Conservation (phyloP, 2,329 filamentous ascomycete species). For the Fusarium coffeatum region DNA sequence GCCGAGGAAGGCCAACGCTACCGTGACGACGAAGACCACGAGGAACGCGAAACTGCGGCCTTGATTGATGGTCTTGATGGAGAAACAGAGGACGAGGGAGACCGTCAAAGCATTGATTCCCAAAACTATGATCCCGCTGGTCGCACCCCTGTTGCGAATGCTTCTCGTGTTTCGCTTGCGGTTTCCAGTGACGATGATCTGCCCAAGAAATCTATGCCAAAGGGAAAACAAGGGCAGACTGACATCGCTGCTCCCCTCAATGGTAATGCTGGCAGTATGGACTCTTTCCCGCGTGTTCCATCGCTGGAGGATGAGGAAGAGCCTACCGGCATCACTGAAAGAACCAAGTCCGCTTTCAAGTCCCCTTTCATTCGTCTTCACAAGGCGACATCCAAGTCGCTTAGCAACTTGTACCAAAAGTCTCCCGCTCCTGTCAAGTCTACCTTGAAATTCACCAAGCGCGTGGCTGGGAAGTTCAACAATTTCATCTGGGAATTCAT, state of each 20-base stretch:
- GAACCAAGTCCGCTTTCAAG: slow-evolving; percentile 50
- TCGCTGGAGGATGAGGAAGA: slow-evolving; percentile 56
- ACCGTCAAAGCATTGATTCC: slow-evolving; percentile 56
- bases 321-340: slow-evolving; percentile 54
- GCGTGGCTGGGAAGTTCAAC: slow-evolving; percentile 60
- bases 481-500: slow-evolving; percentile 89
- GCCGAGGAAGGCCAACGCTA: slow-evolving; percentile 70
- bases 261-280: slow-evolving; percentile 63
- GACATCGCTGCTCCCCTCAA: slow-evolving; percentile 45
- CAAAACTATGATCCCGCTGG: slow-evolving; percentile 66
- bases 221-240: slow-evolving; percentile 43
- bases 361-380: slow-evolving; percentile 41
- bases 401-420: slow-evolving; percentile 49
- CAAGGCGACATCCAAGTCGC: slow-evolving; percentile 41
- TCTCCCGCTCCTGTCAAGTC: slow-evolving; percentile 58
- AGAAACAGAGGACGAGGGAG: slow-evolving; percentile 55
- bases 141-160: slow-evolving; percentile 64
- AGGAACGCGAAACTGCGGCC: slow-evolving; percentile 58
- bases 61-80: slow-evolving; percentile 56
- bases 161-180: slow-evolving; percentile 62
- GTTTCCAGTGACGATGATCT: slow-evolving; percentile 62
- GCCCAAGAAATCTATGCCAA: slow-evolving; percentile 49
- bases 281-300: slow-evolving; percentile 70
- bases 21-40: slow-evolving; percentile 58
- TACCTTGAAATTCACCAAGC: slow-evolving; percentile 47